These are phyloP conservation scores for Mucor racemosus DNA, from an alignment of 371 early-diverging fungal genomes.

Conservation along the genomic window DNA sequence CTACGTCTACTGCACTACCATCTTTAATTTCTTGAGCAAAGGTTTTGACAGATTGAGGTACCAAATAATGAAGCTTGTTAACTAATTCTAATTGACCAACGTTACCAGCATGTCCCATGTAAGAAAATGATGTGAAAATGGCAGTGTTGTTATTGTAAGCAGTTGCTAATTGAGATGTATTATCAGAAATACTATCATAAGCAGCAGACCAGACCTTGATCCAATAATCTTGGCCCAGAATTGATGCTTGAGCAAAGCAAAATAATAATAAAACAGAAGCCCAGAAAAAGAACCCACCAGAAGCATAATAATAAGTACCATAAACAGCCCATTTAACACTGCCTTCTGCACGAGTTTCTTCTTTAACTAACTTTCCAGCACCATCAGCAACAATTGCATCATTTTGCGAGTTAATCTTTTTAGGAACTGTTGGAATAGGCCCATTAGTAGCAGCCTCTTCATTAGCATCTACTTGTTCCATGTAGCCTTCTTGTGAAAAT, in stretches of 20 bases:
- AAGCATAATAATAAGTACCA: slow-evolving; percentile 63
- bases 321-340: slow-evolving; percentile 67
- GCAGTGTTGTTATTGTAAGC: background rate
- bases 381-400: slow-evolving; percentile 39
- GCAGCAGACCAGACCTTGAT: slow-evolving; percentile 63
- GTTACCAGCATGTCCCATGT: background rate
- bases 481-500: slow-evolving; percentile 31
- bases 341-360: slow-evolving; percentile 71
- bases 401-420: slow-evolving; percentile 14
- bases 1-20: slow-evolving; percentile 32
- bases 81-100: background rate
- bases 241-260: slow-evolving; percentile 51
- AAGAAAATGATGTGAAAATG: background rate
- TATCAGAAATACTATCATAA: slow-evolving; percentile 16
- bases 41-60: background rate
- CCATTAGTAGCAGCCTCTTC: slow-evolving; percentile 42
- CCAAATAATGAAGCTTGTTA: background rate
- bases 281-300: slow-evolving; percentile 69
- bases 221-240: slow-evolving; percentile 66
- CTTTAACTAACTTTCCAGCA: slow-evolving; percentile 62
- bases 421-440: slow-evolving; percentile 37
- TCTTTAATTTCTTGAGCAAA: background rate
- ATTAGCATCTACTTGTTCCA: slow-evolving; percentile 21
- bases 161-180: background rate
- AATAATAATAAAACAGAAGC: slow-evolving; percentile 52